Conservation (phyloP, 345 rosid species). For the Brassica rapa region DNA sequence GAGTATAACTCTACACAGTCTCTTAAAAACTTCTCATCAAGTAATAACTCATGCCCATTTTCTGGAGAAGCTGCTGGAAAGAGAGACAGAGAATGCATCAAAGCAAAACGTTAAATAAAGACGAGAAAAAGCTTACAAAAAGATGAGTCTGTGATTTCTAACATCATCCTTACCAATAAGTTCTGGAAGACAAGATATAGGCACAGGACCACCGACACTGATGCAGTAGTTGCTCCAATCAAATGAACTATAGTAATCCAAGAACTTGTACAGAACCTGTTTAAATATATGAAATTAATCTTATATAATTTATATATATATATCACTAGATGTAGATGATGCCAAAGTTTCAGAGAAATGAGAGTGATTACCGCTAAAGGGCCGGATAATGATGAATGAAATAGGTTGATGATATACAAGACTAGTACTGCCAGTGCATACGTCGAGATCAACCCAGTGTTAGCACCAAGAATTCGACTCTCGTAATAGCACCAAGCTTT, state of each 20-base stretch:
- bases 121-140: background rate
- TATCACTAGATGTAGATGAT: slow-evolving; percentile 7
- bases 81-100: background rate
- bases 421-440: slow-evolving; percentile 83
- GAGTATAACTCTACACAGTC: slow-evolving; percentile 52
- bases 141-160: background rate
- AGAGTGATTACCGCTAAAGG: slow-evolving; percentile 69
- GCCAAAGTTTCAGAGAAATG: slow-evolving; percentile 14
- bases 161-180: slow-evolving; percentile 49
- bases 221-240: slow-evolving; percentile 74
- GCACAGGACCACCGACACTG: slow-evolving; percentile 65
- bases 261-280: slow-evolving; percentile 70
- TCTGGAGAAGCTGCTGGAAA: slow-evolving; percentile 36
- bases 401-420: slow-evolving; percentile 69
- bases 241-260: slow-evolving; percentile 79
- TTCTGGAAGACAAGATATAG: slow-evolving; percentile 57
- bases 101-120: background rate
- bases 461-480: slow-evolving; percentile 91
- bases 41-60: slow-evolving; percentile 49
- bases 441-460: slow-evolving; percentile 79
- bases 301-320: background rate
- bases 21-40: slow-evolving; percentile 60
- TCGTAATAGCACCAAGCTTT: slow-evolving; percentile 98
- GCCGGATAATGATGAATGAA: slow-evolving; percentile 63
- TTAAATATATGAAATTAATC: background rate